These are phyloP conservation scores for Leccinum boreale DNA, from an alignment of 768 basidiomycete species.

Conservation along the genomic window DNA sequence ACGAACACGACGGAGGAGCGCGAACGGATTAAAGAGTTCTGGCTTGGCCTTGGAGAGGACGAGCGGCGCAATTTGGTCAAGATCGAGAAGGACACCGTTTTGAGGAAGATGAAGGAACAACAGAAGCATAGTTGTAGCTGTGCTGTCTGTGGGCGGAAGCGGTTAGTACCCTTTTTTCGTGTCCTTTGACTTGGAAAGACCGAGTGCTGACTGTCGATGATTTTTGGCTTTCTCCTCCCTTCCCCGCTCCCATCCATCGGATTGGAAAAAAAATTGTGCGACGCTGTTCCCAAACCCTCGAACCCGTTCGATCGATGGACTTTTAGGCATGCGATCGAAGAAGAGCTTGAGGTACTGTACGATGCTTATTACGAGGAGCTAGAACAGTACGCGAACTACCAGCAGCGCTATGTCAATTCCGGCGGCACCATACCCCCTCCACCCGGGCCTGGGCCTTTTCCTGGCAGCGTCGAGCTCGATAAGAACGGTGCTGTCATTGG, in stretches of 20 bases:
- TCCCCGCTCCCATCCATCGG: conserved; percentile 17
- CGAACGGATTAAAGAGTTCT: conserved; percentile 97
- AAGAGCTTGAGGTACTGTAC: conserved; percentile 99
- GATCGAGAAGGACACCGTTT: conserved; percentile 96
- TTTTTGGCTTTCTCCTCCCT: conserved; percentile 23
- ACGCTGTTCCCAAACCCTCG: conserved; percentile 4
- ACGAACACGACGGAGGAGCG: conserved; percentile 90
- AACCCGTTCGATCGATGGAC: conserved; percentile 16
- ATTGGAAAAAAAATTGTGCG: conserved; percentile 15
- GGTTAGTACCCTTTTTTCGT: conserved; percentile 54
- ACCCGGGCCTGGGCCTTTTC: conserved; percentile 96
- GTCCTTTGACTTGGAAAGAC: conserved; percentile 14
- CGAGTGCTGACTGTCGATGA: conserved; percentile 20
- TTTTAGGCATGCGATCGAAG: conserved; percentile 91
- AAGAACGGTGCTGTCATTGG: conserved; percentile 75
- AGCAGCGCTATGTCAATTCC: conserved; percentile 91
- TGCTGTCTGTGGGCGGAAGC: conserved; percentile 95
- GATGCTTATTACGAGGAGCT: conserved; percentile 99
- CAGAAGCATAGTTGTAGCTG: conserved; percentile 95
- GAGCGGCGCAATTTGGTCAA: conserved; percentile 91
- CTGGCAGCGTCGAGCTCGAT: conserved; percentile 95
- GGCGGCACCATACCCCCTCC: conserved; percentile 89
- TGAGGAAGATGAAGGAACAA: conserved; percentile 99
- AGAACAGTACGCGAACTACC: conserved; percentile 97
- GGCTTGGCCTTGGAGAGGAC: conserved; percentile 89